These are phyloP conservation scores for Phytopythium montanum DNA, from an alignment of 352 stramenopile species.

Conservation along the genomic window DNA sequence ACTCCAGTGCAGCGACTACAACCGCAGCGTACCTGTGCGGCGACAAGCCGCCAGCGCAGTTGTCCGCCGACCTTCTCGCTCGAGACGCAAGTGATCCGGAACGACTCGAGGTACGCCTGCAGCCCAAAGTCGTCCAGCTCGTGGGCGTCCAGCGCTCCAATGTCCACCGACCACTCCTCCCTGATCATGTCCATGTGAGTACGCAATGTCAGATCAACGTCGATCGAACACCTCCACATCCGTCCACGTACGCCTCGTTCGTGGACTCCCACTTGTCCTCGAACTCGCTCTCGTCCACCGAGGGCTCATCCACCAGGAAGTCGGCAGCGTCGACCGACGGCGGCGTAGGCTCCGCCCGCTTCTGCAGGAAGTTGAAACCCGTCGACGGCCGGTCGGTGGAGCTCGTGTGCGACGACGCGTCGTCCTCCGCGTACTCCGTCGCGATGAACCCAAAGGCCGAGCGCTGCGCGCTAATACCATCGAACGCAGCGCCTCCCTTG, in stretches of 20 bases:
- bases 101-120: slow-evolving; percentile 53
- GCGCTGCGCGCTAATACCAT: slow-evolving; percentile 11
- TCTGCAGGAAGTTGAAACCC: slow-evolving; percentile 40
- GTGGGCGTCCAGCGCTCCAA: slow-evolving; percentile 34
- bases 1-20: neutral
- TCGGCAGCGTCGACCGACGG: slow-evolving; percentile 45
- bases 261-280: slow-evolving; percentile 77
- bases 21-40: slow-evolving; percentile 57
- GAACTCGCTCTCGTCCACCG: slow-evolving; percentile 50
- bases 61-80: slow-evolving; percentile 75
- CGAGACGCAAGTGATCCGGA: slow-evolving; percentile 61
- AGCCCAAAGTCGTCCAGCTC: slow-evolving; percentile 57
- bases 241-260: slow-evolving; percentile 61
- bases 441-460: slow-evolving; percentile 85
- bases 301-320: slow-evolving; percentile 49
- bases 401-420: slow-evolving; percentile 40
- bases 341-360: slow-evolving; percentile 14
- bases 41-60: slow-evolving; percentile 75
- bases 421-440: slow-evolving; percentile 31
- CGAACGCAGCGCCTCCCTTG: slow-evolving; percentile 5
- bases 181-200: slow-evolving; percentile 22
- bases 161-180: slow-evolving; percentile 70
- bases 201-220: neutral
- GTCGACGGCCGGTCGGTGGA: slow-evolving; percentile 42
- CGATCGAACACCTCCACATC: neutral